Conservation (phyloP, 768 basidiomycete genomes). For the Pleurotus salmoneostramineus region DNA sequence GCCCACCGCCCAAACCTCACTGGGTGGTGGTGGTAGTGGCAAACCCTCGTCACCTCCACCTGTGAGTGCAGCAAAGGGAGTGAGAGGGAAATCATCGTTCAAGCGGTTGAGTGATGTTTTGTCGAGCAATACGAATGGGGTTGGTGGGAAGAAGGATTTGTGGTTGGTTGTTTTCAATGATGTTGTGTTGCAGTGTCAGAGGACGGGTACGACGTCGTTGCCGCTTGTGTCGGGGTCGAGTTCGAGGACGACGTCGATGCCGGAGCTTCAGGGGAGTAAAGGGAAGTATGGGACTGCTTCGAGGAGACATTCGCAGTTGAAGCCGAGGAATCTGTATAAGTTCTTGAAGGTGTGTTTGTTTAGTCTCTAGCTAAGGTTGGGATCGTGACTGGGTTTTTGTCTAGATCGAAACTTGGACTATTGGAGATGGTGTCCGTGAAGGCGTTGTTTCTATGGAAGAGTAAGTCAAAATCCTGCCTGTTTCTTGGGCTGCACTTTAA, state of each 20-base stretch:
- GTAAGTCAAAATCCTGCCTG: too few relatives aligned
- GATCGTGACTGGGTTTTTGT: too few relatives aligned
- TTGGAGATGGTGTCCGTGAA: slow-evolving; percentile 68
- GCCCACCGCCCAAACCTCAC: slow-evolving; percentile 24
- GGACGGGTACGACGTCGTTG: slow-evolving; percentile 83
- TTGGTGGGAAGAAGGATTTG: slow-evolving; percentile 75
- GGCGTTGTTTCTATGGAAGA: slow-evolving; percentile 90
- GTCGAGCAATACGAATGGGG: slow-evolving; percentile 44
- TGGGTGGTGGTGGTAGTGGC: slow-evolving; percentile 17
- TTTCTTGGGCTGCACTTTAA: too few relatives aligned
- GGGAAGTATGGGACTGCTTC: slow-evolving; percentile 83
- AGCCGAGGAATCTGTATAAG: slow-evolving; percentile 90
- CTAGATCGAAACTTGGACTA: slow-evolving; percentile 91
- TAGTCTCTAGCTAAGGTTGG: too few relatives aligned
- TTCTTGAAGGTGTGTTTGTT: slow-evolving; percentile 70
- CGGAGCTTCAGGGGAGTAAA: slow-evolving; percentile 74
- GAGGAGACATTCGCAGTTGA: slow-evolving; percentile 69
- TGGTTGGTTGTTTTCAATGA: slow-evolving; percentile 98
- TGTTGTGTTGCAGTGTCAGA: slow-evolving; percentile 88
- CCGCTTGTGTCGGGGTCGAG: slow-evolving; percentile 68
- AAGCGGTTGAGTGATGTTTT: slow-evolving; percentile 90
- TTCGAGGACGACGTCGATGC: slow-evolving; percentile 70
- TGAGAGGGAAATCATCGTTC: slow-evolving; percentile 83
- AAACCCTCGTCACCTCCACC: slow-evolving; percentile 41
- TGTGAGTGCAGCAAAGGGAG: slow-evolving; percentile 46